Evolutionary conservation across 129 eudicot genomes (phyloP), one percentile per base, ranked within the genome.

Genomic region (Arctium minus): DNA sequence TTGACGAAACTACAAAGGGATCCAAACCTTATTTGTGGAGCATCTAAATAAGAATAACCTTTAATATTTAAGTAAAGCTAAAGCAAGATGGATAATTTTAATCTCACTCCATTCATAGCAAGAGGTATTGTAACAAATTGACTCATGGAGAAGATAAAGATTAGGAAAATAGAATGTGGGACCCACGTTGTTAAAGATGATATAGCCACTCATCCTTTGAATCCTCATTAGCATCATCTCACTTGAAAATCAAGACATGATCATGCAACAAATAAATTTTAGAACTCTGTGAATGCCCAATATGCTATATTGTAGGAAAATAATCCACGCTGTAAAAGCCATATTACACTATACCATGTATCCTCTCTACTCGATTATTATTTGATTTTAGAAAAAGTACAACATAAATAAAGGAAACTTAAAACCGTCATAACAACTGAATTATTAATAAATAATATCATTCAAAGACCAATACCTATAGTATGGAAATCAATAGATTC

Each of bases 401-500:
- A 60, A 5, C 30, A n/a, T 4, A 72, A 71, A 60, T 17, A 60
- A 18, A n/a, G 29, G 79, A 38, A 30, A 77, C 18, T 46, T 30
- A 60, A 56, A 77, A 78, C 48, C 39, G 46, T 17, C 8, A 22
- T 18, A 69, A 60, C 68, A 60, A 60, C 68, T n/a, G 29, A 75
- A 32, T 4, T 37, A 67, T 29, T 38, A 33, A 84, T 17, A 73
- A 64, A 65, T n/a, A 44, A 71, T 13, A 65, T 0, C 6, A 48
- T 39, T 73, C 74, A 5, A 69, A 60, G 48, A 31, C 79, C 44
- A 74, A 75, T 88, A 96, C 99, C 99, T 85, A 93, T 86, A 56
- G 99, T 74, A 53, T 65, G 93, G 75, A 74, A 90, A 81, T 95
- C 97, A 42, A 95, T 85, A 53, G 97, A 85, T 31, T 96, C 99